Evolutionary conservation across 2,329 filamentous ascomycete species (phyloP).

Genomic region (Alternaria metachromatica): DNA sequence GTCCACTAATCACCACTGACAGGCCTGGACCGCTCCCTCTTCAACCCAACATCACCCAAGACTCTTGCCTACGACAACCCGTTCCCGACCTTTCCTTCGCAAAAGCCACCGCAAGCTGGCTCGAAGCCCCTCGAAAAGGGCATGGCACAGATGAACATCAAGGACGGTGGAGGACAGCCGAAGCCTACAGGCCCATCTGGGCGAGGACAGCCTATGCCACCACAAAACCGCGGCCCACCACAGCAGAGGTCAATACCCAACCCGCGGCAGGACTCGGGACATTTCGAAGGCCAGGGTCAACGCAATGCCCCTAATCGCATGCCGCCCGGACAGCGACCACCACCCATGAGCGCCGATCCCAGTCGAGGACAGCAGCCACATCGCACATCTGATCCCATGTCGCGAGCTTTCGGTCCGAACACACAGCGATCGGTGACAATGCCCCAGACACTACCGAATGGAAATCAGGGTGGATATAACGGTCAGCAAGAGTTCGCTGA

Average conservation of each 20-base stretch:
- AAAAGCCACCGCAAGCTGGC: constrained; percentile 22
- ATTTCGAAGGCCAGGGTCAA: constrained; percentile 41
- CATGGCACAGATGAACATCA: constrained; percentile 47
- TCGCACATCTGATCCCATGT: constrained; percentile 28
- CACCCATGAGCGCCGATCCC: constrained; percentile 30
- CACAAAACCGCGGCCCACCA: constrained; percentile 29
- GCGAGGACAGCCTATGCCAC: constrained; percentile 31
- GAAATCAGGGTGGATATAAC: constrained; percentile 21
- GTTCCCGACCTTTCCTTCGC: constrained; percentile 55
- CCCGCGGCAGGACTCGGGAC: constrained; percentile 44
- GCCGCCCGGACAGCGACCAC: constrained; percentile 31
- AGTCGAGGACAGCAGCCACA: constrained; percentile 19
- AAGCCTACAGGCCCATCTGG: constrained; percentile 25
- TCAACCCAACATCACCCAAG: constrained; percentile 37
- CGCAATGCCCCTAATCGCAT: constrained; percentile 34
- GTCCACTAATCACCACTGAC: constrained; percentile 14
- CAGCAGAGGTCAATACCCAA: constrained; percentile 27
- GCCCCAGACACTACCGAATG: constrained; percentile 39
- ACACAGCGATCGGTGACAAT: constrained; percentile 48
- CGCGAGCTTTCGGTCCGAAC: constrained; percentile 38
- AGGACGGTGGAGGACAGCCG: constrained; percentile 23
- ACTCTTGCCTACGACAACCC: constrained; percentile 53
- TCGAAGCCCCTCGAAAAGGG: constrained; percentile 37
- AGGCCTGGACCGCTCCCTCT: constrained; percentile 41
- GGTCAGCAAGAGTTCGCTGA: constrained; percentile 44